Evolutionary conservation across 2,329 filamentous ascomycete genomes (phyloP), one percentile per base, ranked within the genome.

Genomic region (Herpomyces periplanetae): DNA sequence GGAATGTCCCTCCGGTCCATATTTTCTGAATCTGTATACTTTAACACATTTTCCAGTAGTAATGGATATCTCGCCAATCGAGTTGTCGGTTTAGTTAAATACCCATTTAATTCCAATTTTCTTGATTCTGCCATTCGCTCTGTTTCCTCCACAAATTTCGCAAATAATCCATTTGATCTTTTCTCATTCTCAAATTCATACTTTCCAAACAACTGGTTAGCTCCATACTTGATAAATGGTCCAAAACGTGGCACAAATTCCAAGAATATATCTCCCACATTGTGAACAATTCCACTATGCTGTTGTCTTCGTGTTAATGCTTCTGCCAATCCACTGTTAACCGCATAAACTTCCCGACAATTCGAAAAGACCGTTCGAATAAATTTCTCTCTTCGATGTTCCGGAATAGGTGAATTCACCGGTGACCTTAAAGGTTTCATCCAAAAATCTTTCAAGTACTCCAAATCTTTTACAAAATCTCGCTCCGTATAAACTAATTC

Each of bases 401-500:
- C 57, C 3, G 80, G 75, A 26, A 96, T 84, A 0, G 73, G 75
- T 3, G 75, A 88, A 25, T 35, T 44, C 5, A 40, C 37, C 8
- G 50, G 48, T 11, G 62, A 65, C 19, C 71, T 58, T 22, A 96
- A 42, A 5, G 80, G 80, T 28, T 80, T 53, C 43, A 96, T 87
- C 80, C 80, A 96, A 45, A 91, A 96, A 42, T 96, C 80, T 25
- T 80, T 58, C 12, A 96, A 47, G 34, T 96, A 96, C 39, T 96
- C 80, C 30, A 96, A 46, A 38, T 96, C 80, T 44, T 96, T 96
- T 34, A 96, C 80, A 31, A 96, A 96, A 41, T 96, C 80, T 29
- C 80, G 57, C 37, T 96, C 80, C 0, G 80, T 96, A 41, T 96
- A 96, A 57, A 84, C 88, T 25, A 91, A 60, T 37, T 96, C 80